These are phyloP conservation scores for Solanum pimpinellifolium DNA, from an alignment of 257 asterid species.

Conservation along the genomic window DNA sequence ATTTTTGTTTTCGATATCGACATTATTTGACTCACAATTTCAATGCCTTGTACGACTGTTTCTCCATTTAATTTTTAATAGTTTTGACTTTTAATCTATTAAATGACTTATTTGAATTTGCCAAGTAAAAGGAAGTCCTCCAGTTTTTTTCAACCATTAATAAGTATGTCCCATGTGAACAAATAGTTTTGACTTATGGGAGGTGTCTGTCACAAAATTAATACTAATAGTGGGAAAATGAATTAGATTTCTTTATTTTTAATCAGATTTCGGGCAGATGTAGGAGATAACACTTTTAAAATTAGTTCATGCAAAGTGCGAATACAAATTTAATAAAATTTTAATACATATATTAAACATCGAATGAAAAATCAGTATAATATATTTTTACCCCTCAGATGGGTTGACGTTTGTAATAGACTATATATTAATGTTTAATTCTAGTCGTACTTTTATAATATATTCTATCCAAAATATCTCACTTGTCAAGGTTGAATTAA, in stretches of 20 bases:
- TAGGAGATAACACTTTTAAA: rapidly evolving
- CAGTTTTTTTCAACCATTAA: background rate
- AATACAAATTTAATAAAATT: background rate
- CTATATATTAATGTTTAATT: background rate
- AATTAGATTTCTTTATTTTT: background rate
- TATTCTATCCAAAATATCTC: background rate
- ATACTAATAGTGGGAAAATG: background rate
- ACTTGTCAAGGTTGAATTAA: background rate
- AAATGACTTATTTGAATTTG: background rate
- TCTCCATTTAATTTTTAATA: background rate
- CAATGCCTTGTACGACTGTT: background rate
- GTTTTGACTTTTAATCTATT: background rate
- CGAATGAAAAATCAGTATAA: no score
- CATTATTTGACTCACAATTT: background rate
- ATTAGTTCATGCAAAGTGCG: background rate
- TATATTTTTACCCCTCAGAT: no score
- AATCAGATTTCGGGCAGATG: background rate
- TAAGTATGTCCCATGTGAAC: background rate
- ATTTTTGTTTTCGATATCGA: background rate
- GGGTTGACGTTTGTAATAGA: background rate
- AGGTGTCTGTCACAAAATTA: background rate
- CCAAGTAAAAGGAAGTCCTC: background rate
- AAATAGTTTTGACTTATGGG: constrained; percentile 2
- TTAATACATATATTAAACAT: rapidly evolving
- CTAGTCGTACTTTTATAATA: background rate